Evolutionary conservation across 306 rosid genomes (phyloP).

Genomic region (Dalbergia cultrata): DNA sequence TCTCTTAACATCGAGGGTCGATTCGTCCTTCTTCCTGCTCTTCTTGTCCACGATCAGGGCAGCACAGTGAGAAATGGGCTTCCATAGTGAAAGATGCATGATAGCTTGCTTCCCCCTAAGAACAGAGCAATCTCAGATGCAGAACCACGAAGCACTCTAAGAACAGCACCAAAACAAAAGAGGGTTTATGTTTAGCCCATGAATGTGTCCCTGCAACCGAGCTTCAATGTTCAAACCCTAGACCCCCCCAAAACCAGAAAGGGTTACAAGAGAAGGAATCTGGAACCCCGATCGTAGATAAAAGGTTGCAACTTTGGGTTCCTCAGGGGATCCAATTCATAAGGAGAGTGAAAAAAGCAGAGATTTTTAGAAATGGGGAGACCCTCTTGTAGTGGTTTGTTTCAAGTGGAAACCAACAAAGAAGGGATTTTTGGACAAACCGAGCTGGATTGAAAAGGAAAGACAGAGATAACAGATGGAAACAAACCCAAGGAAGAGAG

Average conservation of each 20-base stretch:
- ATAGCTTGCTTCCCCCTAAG: constrained; percentile 45
- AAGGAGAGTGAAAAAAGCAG: background rate
- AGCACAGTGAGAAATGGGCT: constrained; percentile 97
- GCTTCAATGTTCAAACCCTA: constrained; percentile 43
- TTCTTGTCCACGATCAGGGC: constrained; percentile 88
- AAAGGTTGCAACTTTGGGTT: constrained; percentile 38
- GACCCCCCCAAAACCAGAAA: constrained; percentile 34
- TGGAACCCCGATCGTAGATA: constrained; percentile 36
- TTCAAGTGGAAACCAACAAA: background rate
- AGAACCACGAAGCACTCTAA: constrained; percentile 4
- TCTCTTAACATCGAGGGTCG: constrained; percentile 56
- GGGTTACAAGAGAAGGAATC: constrained; percentile 28
- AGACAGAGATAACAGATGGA: constrained; percentile 29
- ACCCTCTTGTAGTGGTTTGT: background rate
- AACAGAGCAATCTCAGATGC: constrained; percentile 34
- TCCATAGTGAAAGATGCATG: constrained; percentile 98
- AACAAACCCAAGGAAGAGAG: constrained; percentile 42
- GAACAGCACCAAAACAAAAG: background rate
- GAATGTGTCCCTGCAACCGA: constrained; percentile 30
- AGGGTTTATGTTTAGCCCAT: constrained; percentile 46
- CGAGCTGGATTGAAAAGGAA: constrained; percentile 41
- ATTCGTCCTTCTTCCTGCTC: constrained; percentile 70
- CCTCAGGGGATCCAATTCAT: constrained; percentile 42
- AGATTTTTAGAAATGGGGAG: background rate
- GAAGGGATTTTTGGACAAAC: constrained; percentile 14